Evolutionary conservation across 371 early-diverging fungal species (phyloP), one percentile per base, ranked within the genome.

Genomic region (Lichtheimia ramosa): DNA sequence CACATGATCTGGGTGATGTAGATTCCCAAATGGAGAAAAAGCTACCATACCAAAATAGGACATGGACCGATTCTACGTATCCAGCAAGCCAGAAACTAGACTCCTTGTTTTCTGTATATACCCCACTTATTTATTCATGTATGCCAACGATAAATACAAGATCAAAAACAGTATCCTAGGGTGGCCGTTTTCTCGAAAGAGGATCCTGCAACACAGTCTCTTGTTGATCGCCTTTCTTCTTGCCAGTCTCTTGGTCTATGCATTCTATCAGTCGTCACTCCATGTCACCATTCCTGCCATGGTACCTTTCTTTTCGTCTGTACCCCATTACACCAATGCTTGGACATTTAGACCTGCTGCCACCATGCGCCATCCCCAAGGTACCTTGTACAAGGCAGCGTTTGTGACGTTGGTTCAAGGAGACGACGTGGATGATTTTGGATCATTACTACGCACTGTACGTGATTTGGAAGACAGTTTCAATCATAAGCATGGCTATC

Each of bases 381-480:
- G 6, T 14, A 28, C 54, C 25, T 39, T 64, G 24, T 70, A 67
- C 46, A 71, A 66, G 25, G 77, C 74, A 25, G 72, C 74, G 7
- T 63, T 74, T 43, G 59, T 68, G 18, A 70, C 72, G 23, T 74
- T 77, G 60, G 63, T 68, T 6, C 63, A 71, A 28, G 63, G 52
- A 15, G 69, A 77, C 27, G 40, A 39, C 18, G 59, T n/a, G 0
- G 54, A 65, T 5, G 42, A 34, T 34, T 34, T 77, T 40, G 55
- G 58, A 0, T 65, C 61, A 12, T 46, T 77, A 23, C 51, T 68
- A 8, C 42, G 23, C 3, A 74, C 77, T 8, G 63, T 77, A 28
- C 70, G 66, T 25, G 64, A 70, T 51, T 20, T 74, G 5, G 74
- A 74, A 55, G 74, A 77, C 55, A 58, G 59, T 15, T 77, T 77